These are phyloP conservation scores for Raddia distichophylla DNA, from an alignment of 176 grass and related monocot genomes.

Conservation along the genomic window DNA sequence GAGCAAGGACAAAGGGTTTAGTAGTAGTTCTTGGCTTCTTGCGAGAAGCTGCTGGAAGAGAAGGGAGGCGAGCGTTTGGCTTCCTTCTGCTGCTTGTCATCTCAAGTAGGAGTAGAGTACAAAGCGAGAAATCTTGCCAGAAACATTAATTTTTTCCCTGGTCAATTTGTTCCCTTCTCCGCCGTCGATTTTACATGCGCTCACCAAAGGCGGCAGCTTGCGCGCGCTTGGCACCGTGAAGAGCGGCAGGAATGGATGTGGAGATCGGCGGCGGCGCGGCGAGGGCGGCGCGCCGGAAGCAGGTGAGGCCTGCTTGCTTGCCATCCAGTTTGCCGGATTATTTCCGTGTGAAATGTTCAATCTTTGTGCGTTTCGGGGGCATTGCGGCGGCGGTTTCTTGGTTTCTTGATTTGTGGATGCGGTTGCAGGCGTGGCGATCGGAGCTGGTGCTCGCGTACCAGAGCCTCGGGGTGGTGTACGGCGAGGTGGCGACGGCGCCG, in stretches of 20 bases:
- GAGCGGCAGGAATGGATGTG: slow-evolving; percentile 37
- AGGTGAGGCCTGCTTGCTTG: slow-evolving; percentile 17
- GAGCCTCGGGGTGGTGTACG: slow-evolving; percentile 92
- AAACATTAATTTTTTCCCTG: background rate
- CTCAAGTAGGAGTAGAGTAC: background rate
- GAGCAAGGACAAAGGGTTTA: slow-evolving; percentile 2
- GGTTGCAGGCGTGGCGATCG: slow-evolving; percentile 59
- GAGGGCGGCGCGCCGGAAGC: slow-evolving; percentile 37
- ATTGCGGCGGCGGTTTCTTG: background rate
- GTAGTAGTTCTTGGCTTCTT: slow-evolving; percentile 5
- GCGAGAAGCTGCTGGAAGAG: background rate
- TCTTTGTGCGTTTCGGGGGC: background rate
- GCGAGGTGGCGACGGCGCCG: slow-evolving; percentile 83
- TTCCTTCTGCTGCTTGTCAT: slow-evolving; percentile 13
- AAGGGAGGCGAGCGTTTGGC: background rate
- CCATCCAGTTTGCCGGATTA: background rate
- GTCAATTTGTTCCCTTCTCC: background rate
- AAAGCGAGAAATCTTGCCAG: background rate
- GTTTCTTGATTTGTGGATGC: slow-evolving; percentile 30
- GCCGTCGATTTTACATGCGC: slow-evolving; percentile 25
- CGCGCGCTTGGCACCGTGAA: background rate
- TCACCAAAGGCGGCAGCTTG: slow-evolving; percentile 34
- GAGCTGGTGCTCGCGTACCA: slow-evolving; percentile 78
- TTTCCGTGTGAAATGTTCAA: background rate
- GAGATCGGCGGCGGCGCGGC: slow-evolving; percentile 31